Evolutionary conservation across 2,329 filamentous ascomycete species (phyloP).

Genomic region (Cladophialophora yegresii): DNA sequence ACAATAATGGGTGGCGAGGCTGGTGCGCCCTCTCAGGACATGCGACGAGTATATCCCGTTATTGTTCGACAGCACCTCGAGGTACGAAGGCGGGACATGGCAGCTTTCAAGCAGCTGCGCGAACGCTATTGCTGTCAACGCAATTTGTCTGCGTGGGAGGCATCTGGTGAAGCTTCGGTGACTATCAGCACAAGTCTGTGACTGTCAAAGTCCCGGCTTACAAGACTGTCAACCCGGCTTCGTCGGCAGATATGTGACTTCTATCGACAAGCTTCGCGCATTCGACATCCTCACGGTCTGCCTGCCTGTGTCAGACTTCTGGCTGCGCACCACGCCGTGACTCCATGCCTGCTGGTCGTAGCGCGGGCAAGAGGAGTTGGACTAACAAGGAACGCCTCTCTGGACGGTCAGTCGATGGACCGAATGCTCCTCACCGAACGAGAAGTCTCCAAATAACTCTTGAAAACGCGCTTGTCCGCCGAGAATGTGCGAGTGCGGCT

Average conservation of each 20-base stretch:
- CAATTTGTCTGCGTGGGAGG: slow-evolving; percentile 3
- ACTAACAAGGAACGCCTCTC: slow-evolving; percentile 1
- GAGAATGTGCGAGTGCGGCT: slow-evolving; percentile 9
- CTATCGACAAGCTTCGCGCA: background rate
- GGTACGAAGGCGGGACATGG: slow-evolving; percentile 8
- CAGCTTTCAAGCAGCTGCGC: slow-evolving; percentile 11
- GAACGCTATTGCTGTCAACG: slow-evolving; percentile 1
- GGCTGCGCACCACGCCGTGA: background rate
- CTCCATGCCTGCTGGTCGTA: background rate
- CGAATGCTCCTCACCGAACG: background rate
- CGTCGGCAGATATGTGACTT: background rate
- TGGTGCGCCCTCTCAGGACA: background rate
- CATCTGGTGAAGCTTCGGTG: slow-evolving; percentile 3
- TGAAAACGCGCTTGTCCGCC: background rate
- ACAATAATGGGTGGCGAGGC: background rate
- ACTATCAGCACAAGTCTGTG: background rate
- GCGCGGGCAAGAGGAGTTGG: background rate
- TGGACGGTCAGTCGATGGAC: background rate
- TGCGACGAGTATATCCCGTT: slow-evolving; percentile 12
- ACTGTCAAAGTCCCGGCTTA: background rate
- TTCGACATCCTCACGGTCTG: slow-evolving; percentile 4
- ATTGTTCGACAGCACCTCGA: slow-evolving; percentile 14
- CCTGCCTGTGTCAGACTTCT: background rate
- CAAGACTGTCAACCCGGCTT: background rate
- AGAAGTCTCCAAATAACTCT: slow-evolving; percentile 1